phyloP scores from a whole-genome alignment of 352 stramenopile genomes.

The Phytophthora pistaciae region DNA sequence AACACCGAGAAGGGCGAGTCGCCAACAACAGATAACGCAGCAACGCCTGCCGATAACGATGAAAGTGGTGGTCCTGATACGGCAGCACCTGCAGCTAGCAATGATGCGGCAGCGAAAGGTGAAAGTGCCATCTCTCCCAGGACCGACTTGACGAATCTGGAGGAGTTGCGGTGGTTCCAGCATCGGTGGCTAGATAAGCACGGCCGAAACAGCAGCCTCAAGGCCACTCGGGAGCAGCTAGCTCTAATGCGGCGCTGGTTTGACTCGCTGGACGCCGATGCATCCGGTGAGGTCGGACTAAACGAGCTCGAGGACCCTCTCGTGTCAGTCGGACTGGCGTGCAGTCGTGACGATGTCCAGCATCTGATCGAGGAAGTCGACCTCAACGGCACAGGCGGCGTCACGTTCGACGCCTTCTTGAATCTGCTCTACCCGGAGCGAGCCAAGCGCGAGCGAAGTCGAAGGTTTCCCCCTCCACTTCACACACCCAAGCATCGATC shows the following conservation, averaged over 20 bases:
- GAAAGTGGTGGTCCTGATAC: not conserved
- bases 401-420: slow-evolving; percentile 84
- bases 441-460: slow-evolving; percentile 40
- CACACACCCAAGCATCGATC: slow-evolving; percentile 54
- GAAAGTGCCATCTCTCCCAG: slow-evolving; percentile 4
- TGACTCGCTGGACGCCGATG: slow-evolving; percentile 87
- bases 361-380: slow-evolving; percentile 80
- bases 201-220: slow-evolving; percentile 76
- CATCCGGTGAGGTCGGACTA: slow-evolving; percentile 81
- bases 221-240: slow-evolving; percentile 72
- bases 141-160: slow-evolving; percentile 46
- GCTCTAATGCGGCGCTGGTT: slow-evolving; percentile 86
- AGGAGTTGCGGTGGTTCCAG: slow-evolving; percentile 80
- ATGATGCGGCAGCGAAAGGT: not conserved
- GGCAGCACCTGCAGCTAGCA: not conserved
- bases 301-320: slow-evolving; percentile 90
- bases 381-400: slow-evolving; percentile 63
- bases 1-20: not conserved
- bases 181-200: slow-evolving; percentile 84
- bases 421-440: slow-evolving; percentile 74
- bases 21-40: not conserved
- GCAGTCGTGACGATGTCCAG: slow-evolving; percentile 77
- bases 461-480: slow-evolving; percentile 33
- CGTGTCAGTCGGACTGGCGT: slow-evolving; percentile 86
- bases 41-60: not conserved